These are phyloP conservation scores for Oryza meyeriana DNA, from an alignment of 176 grass and related monocot species.

Conservation along the genomic window DNA sequence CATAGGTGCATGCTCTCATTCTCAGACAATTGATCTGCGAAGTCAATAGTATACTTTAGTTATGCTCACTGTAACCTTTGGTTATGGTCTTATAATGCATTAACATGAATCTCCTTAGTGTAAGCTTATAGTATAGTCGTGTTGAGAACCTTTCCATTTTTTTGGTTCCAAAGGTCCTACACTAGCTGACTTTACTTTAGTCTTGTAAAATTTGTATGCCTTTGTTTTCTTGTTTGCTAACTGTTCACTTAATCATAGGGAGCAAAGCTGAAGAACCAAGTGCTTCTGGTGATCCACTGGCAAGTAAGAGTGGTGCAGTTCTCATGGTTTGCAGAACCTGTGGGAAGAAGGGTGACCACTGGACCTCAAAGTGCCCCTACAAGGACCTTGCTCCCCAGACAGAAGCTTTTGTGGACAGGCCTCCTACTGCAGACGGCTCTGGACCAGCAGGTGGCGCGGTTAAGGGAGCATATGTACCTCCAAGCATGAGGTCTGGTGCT, in stretches of 20 bases:
- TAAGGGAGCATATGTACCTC: slow-evolving; percentile 79
- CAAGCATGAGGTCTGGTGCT: slow-evolving; percentile 64
- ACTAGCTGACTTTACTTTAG: background rate
- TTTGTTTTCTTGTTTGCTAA: background rate
- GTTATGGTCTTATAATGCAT: background rate
- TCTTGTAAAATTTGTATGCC: background rate
- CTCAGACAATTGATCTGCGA: background rate
- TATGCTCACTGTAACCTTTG: background rate
- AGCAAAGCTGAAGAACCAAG: slow-evolving; percentile 80
- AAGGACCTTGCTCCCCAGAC: slow-evolving; percentile 75
- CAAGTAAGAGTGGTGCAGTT: slow-evolving; percentile 73
- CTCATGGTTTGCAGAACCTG: slow-evolving; percentile 98
- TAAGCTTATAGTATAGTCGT: background rate
- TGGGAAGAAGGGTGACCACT: slow-evolving; percentile 91
- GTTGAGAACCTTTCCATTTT: background rate
- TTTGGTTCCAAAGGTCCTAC: background rate
- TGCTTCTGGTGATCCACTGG: slow-evolving; percentile 59
- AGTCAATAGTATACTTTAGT: background rate
- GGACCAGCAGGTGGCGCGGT: slow-evolving; percentile 24
- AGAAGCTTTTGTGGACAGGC: slow-evolving; percentile 55
- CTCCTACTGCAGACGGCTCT: slow-evolving; percentile 53
- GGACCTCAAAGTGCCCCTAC: slow-evolving; percentile 98
- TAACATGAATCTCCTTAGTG: background rate
- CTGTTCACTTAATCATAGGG: slow-evolving; percentile 32
- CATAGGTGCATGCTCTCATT: background rate